A percentile compares a stretch with the other conserved stretches of the same genome.
phyloP scores from a whole-genome alignment of 495 filamentous ascomycete genomes.

The Parathielavia appendiculata region DNA sequence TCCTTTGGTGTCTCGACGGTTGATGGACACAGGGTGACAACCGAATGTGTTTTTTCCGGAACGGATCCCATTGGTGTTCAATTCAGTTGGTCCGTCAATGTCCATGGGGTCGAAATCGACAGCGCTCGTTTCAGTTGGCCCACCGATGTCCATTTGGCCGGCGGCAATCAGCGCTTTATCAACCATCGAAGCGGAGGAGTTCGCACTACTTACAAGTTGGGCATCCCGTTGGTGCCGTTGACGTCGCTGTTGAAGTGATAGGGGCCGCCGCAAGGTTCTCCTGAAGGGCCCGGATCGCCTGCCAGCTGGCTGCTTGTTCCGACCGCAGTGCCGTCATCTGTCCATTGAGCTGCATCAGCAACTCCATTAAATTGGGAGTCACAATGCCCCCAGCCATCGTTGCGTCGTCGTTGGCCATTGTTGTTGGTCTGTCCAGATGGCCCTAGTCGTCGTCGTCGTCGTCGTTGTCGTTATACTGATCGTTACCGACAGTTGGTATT shows the following conservation, averaged over 20 bases:
- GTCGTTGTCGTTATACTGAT: background rate
- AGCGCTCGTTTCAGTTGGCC: slow-evolving; percentile 5
- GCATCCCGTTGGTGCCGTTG: background rate
- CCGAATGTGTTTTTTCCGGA: slow-evolving; percentile 8
- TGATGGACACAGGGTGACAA: slow-evolving; percentile 1
- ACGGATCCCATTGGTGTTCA: slow-evolving; percentile 1
- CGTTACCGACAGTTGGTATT: background rate
- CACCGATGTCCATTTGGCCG: slow-evolving; percentile 11
- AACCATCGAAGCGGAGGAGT: slow-evolving; percentile 1
- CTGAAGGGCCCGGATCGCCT: background rate
- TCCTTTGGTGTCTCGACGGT: too few species aligned
- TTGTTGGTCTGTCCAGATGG: background rate
- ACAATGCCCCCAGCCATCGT: background rate
- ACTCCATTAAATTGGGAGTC: background rate
- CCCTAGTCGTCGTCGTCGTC: background rate
- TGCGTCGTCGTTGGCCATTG: background rate
- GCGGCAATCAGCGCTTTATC: background rate
- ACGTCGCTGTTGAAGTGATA: background rate
- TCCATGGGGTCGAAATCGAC: slow-evolving; percentile 14
- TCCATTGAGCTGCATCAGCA: background rate
- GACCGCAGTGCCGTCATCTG: background rate
- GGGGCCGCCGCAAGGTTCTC: background rate
- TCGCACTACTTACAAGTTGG: slow-evolving; percentile 14
- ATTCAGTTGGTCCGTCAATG: slow-evolving; percentile 9
- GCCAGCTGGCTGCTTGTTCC: background rate